phyloP scores from a whole-genome alignment of 352 stramenopile species.

The Phytophthora lateralis region DNA sequence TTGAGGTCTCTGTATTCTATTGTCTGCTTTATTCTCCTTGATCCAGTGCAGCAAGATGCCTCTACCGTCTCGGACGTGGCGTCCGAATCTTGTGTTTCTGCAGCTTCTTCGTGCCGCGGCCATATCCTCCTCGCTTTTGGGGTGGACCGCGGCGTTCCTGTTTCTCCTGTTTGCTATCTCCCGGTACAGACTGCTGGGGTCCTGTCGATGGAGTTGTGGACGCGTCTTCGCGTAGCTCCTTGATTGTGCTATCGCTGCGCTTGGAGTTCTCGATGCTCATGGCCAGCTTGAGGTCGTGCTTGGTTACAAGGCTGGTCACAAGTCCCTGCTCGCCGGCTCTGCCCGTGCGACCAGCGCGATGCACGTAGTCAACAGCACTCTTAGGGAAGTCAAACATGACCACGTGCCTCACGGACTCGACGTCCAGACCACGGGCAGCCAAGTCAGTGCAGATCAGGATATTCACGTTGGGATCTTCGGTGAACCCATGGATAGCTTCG shows the following conservation, averaged over 20 bases:
- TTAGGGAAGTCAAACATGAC: conserved; percentile 95
- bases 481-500: conserved; percentile 64
- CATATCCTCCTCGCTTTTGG: conserved; percentile 27
- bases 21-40: background rate
- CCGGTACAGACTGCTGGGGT: conserved; percentile 9
- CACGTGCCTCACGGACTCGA: conserved; percentile 89
- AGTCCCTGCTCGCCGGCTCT: conserved; percentile 60
- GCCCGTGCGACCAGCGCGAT: conserved; percentile 84
- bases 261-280: conserved; percentile 75
- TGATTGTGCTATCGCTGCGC: conserved; percentile 55
- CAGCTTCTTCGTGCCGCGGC: conserved; percentile 62
- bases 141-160: conserved; percentile 9
- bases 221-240: conserved; percentile 48
- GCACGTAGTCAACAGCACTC: conserved; percentile 94
- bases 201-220: background rate
- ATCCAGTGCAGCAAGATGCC: background rate
- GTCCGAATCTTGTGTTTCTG: conserved; percentile 62
- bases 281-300: conserved; percentile 67
- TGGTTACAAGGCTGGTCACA: conserved; percentile 81
- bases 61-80: conserved; percentile 25
- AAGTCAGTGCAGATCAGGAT: conserved; percentile 95
- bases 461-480: conserved; percentile 39
- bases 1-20: conserved; percentile 21
- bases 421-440: conserved; percentile 92
- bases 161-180: conserved; percentile 18